Conservation (phyloP, 1,139 yeast species). For the Blastobotrys malaysiensis region DNA sequence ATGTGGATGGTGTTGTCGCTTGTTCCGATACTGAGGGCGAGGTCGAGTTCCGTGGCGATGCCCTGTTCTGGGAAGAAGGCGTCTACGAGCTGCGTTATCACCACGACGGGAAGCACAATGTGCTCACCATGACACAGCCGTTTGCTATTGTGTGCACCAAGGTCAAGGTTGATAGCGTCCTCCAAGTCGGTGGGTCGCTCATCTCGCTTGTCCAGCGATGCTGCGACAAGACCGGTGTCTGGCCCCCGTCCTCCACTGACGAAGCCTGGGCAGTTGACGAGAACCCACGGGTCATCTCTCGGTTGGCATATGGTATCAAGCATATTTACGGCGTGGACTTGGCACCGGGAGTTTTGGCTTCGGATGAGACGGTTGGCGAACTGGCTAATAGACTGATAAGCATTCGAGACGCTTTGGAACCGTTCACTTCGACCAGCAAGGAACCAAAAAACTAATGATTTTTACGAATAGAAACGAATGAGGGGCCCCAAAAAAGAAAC, state of each 20-base stretch:
- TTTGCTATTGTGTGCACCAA: slow-evolving; percentile 52
- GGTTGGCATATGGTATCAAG: slow-evolving; percentile 30
- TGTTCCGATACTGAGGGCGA: slow-evolving; percentile 40
- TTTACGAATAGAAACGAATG: background rate
- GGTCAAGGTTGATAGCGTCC: slow-evolving; percentile 35
- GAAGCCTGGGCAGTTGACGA: slow-evolving; percentile 28
- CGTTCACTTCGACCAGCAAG: slow-evolving; percentile 19
- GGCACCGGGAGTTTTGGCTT: slow-evolving; percentile 30
- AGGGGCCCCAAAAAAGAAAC: background rate
- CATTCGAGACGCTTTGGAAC: slow-evolving; percentile 29
- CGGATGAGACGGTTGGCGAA: slow-evolving; percentile 28
- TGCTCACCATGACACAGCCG: slow-evolving; percentile 62
- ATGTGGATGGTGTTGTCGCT: slow-evolving; percentile 20
- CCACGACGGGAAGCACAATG: slow-evolving; percentile 64
- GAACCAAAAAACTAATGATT: background rate
- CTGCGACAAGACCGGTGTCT: slow-evolving; percentile 19
- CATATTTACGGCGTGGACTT: slow-evolving; percentile 32
- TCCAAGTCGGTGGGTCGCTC: slow-evolving; percentile 30
- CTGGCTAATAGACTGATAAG: slow-evolving; percentile 29
- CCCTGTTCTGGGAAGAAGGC: slow-evolving; percentile 65
- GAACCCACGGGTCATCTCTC: slow-evolving; percentile 23
- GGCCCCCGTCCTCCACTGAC: slow-evolving; percentile 22
- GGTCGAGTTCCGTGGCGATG: slow-evolving; percentile 47
- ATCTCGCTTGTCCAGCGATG: slow-evolving; percentile 26
- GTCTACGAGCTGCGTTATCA: slow-evolving; percentile 75